A percentile compares a stretch with the other conserved stretches of the same genome.
phyloP scores from a whole-genome alignment of 495 filamentous ascomycete genomes.

The Penicillium taxi region DNA sequence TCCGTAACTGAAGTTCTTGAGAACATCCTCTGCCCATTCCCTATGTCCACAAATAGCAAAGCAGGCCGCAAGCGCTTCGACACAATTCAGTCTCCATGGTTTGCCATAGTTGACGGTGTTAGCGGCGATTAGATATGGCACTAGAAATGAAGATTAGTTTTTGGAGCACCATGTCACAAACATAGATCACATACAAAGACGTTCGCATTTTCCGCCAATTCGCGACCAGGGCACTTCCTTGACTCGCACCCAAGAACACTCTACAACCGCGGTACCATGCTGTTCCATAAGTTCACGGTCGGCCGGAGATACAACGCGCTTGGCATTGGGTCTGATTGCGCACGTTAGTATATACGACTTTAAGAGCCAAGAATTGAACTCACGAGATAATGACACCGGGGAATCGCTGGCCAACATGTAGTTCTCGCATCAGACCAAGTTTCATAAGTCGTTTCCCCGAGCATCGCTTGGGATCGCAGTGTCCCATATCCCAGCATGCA shows the following conservation, averaged over 20 bases:
- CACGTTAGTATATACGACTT: slow-evolving; percentile 8
- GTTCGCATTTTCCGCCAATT: slow-evolving; percentile 92
- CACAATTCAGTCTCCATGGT: slow-evolving; percentile 90
- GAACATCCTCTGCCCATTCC: slow-evolving; percentile 79
- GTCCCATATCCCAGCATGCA: slow-evolving; percentile 94
- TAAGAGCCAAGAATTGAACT: slow-evolving; percentile 14
- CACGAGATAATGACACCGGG: slow-evolving; percentile 84
- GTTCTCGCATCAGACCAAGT: slow-evolving; percentile 85
- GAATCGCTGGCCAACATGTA: slow-evolving; percentile 84
- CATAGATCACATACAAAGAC: slow-evolving; percentile 47
- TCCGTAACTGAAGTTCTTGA: slow-evolving; percentile 83
- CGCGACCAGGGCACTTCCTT: slow-evolving; percentile 83
- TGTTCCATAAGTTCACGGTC: slow-evolving; percentile 75
- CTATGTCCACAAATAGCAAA: slow-evolving; percentile 86
- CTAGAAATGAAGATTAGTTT: slow-evolving; percentile 14
- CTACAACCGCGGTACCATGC: slow-evolving; percentile 89
- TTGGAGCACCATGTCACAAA: background rate
- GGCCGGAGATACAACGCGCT: slow-evolving; percentile 69
- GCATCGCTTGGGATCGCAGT: slow-evolving; percentile 95
- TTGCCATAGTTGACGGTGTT: slow-evolving; percentile 97
- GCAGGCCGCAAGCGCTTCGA: slow-evolving; percentile 84
- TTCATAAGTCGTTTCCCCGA: slow-evolving; percentile 91
- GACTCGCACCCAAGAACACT: slow-evolving; percentile 92
- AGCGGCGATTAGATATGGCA: slow-evolving; percentile 92
- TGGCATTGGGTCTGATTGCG: slow-evolving; percentile 68